A percentile compares a stretch with the other conserved stretches of the same genome.
Evolutionary conservation across 495 filamentous ascomycete species (phyloP).

Genomic region (Aspergillus avenaceus): DNA sequence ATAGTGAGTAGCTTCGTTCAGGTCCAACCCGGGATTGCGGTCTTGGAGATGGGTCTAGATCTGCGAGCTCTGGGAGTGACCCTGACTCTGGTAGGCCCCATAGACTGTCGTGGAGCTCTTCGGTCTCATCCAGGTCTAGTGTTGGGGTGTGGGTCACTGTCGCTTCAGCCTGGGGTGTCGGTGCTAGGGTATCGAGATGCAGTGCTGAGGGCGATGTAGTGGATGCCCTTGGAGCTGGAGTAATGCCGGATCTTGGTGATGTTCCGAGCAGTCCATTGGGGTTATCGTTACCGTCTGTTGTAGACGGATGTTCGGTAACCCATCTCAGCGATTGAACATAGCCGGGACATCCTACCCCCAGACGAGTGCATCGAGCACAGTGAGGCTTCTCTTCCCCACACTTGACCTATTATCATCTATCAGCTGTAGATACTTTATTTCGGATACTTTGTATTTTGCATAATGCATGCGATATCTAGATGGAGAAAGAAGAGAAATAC

Average conservation of each 20-base stretch:
- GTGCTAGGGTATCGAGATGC: not conserved
- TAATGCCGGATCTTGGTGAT: not conserved
- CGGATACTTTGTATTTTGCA: no score
- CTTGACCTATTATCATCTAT: constrained; percentile 40
- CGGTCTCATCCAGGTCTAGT: constrained; percentile 18
- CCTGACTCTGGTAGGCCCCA: constrained; percentile 30
- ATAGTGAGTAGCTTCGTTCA: constrained; percentile 14
- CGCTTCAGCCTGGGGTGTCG: constrained; percentile 5
- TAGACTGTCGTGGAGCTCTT: constrained; percentile 28
- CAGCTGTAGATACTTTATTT: not conserved
- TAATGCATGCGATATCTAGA: no score
- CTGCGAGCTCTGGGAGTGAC: constrained; percentile 32
- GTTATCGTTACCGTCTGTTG: constrained; percentile 18
- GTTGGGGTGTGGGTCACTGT: constrained; percentile 1
- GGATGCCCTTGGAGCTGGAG: not conserved
- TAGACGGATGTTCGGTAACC: constrained; percentile 47
- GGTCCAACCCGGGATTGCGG: constrained; percentile 13
- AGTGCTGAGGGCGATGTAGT: constrained; percentile 2
- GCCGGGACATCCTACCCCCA: constrained; percentile 48
- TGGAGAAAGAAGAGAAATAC: constrained; percentile 18
- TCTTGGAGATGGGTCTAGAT: constrained; percentile 25
- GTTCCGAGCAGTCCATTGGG: not conserved
- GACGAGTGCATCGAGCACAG: constrained; percentile 48
- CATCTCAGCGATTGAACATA: constrained; percentile 51
- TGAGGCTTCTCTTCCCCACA: constrained; percentile 52